These are phyloP conservation scores for Spergularia bocconei DNA, from an alignment of 148 eudicot species.

Conservation along the genomic window DNA sequence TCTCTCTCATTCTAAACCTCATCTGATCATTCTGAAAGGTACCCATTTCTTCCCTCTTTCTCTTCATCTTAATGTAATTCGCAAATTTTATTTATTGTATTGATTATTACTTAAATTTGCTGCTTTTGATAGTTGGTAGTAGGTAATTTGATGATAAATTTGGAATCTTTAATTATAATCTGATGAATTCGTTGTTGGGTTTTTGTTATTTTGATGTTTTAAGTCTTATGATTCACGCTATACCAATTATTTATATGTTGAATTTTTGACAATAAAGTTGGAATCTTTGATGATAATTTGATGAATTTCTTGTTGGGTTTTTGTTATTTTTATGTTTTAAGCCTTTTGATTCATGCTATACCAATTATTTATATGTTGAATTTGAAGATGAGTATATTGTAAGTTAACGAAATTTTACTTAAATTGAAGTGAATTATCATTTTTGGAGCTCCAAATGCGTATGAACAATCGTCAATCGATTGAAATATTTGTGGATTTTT, in stretches of 20 bases:
- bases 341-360: neutral
- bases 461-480: neutral
- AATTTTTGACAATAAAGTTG: neutral
- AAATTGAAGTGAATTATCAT: neutral
- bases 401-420: too few relatives aligned
- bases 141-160: neutral
- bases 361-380: neutral
- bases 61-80: neutral
- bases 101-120: neutral
- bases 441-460: neutral
- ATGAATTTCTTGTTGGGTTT: neutral
- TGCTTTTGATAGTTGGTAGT: neutral
- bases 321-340: neutral
- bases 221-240: neutral
- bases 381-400: too few relatives aligned
- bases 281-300: slow-evolving; percentile 1
- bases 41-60: neutral
- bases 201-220: neutral
- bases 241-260: neutral
- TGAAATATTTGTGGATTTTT: neutral
- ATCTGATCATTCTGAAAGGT: slow-evolving; percentile 13
- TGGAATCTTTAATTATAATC: neutral
- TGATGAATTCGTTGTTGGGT: neutral
- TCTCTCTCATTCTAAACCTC: slow-evolving; percentile 9
- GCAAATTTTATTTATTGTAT: neutral